phyloP scores from a whole-genome alignment of 768 basidiomycete species.

The Suillus alpinus region DNA sequence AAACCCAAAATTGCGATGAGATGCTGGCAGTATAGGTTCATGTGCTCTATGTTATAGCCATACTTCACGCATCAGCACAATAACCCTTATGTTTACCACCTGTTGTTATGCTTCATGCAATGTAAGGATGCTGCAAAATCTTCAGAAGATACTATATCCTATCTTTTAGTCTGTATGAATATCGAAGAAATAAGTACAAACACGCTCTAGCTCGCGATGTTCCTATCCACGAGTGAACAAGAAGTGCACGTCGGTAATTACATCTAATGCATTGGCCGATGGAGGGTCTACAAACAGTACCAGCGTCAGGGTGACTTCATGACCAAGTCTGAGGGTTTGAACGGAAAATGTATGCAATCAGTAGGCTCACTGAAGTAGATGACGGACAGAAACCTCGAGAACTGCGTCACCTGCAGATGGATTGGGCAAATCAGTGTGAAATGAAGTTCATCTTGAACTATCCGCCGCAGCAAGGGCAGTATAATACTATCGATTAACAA shows the following conservation, averaged over 20 bases:
- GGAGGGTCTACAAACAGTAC: neutral
- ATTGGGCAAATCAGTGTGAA: neutral
- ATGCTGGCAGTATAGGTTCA: neutral
- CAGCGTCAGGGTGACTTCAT: too few species aligned
- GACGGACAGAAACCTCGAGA: neutral
- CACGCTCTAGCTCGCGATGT: neutral
- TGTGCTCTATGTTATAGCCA: neutral
- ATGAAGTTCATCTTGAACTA: neutral
- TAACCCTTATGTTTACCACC: neutral
- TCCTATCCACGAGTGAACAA: neutral
- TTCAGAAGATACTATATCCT: too few species aligned
- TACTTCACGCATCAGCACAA: neutral
- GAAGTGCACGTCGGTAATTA: neutral
- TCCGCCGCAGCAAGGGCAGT: neutral
- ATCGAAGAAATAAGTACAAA: too few species aligned
- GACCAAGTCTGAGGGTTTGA: neutral
- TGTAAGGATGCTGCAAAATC: neutral
- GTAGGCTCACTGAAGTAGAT: neutral
- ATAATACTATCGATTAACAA: neutral
- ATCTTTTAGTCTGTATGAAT: too few species aligned
- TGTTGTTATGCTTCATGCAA: neutral
- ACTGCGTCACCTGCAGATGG: neutral
- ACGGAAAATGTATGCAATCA: neutral
- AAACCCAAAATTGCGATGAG: slow-evolving; percentile 3
- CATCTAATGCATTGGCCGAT: neutral